These are phyloP conservation scores for Hypoxylon perforatum DNA, from an alignment of 495 filamentous ascomycete genomes.

Conservation along the genomic window DNA sequence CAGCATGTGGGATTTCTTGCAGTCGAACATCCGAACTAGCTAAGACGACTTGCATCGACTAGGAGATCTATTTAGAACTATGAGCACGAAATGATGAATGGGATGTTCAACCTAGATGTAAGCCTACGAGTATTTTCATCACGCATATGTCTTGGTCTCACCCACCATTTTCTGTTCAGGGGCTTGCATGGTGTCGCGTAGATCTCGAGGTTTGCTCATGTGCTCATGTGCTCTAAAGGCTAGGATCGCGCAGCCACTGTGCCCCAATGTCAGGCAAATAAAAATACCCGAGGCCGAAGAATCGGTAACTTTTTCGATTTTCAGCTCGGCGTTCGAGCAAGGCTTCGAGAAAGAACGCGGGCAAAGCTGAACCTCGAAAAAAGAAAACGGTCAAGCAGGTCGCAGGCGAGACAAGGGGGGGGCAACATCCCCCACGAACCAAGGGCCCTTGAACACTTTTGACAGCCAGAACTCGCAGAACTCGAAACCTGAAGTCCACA, in stretches of 20 bases:
- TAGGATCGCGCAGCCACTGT: no score
- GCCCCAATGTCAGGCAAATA: slow-evolving; percentile 24
- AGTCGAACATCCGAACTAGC: slow-evolving; percentile 13
- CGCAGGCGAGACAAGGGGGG: slow-evolving; percentile 13
- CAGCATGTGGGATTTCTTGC: slow-evolving; percentile 28
- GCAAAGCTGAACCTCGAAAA: slow-evolving; percentile 35
- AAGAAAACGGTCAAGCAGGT: slow-evolving; percentile 1
- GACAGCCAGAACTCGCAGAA: not conserved
- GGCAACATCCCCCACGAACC: no score
- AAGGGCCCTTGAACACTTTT: slow-evolving; percentile 1
- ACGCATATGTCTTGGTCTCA: slow-evolving; percentile 11
- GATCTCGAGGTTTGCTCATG: slow-evolving; percentile 7
- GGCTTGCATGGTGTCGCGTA: not conserved
- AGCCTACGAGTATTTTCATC: slow-evolving; percentile 18
- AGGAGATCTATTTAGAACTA: slow-evolving; percentile 9
- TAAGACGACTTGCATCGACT: slow-evolving; percentile 12
- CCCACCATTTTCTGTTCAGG: not conserved
- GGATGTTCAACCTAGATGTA: slow-evolving; percentile 24
- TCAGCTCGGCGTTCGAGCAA: slow-evolving; percentile 37
- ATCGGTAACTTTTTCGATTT: slow-evolving; percentile 26
- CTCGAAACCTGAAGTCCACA: slow-evolving; percentile 13
- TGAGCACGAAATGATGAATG: slow-evolving; percentile 2
- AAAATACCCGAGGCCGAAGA: slow-evolving; percentile 33
- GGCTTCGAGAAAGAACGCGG: slow-evolving; percentile 28
- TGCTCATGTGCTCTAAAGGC: no score